Conservation (phyloP, 1,284 basidiomycete species). For the Afroboletus lepidellus region DNA sequence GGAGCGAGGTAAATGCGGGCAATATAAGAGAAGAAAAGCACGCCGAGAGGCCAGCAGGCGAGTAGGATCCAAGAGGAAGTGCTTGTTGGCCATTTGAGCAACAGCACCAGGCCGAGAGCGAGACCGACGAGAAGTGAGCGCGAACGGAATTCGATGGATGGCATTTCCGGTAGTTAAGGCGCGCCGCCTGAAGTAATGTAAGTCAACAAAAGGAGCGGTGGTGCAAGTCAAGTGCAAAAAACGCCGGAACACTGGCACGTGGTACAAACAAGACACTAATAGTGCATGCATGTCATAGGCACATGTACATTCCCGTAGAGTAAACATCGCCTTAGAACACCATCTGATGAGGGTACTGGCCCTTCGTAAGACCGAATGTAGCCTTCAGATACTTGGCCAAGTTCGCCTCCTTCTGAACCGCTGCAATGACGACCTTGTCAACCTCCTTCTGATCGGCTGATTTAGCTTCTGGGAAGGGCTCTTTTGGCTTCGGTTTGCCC, state of each 20-base stretch:
- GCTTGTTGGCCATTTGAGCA: slow-evolving; percentile 26
- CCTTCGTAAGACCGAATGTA: slow-evolving; percentile 94
- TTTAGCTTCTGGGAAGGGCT: slow-evolving; percentile 87
- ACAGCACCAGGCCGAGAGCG: slow-evolving; percentile 11
- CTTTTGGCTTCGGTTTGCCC: slow-evolving; percentile 92
- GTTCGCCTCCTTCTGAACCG: slow-evolving; percentile 92
- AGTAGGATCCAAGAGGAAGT: slow-evolving; percentile 31
- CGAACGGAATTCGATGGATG: neutral
- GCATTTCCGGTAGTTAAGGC: slow-evolving; percentile 13
- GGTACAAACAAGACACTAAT: slow-evolving; percentile 11
- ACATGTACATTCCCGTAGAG: slow-evolving; percentile 17
- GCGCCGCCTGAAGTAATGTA: slow-evolving; percentile 1
- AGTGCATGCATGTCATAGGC: slow-evolving; percentile 27
- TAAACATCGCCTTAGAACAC: slow-evolving; percentile 59
- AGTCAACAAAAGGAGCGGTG: neutral
- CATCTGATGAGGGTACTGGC: slow-evolving; percentile 88
- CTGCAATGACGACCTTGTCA: slow-evolving; percentile 82
- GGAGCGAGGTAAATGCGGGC: slow-evolving; percentile 65
- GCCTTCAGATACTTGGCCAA: slow-evolving; percentile 94
- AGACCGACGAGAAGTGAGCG: slow-evolving; percentile 18
- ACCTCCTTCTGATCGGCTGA: slow-evolving; percentile 91
- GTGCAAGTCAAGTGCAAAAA: neutral
- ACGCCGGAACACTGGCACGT: slow-evolving; percentile 8
- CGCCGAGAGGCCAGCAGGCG: slow-evolving; percentile 31
- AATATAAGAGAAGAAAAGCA: slow-evolving; percentile 54